A percentile compares a stretch with the other conserved stretches of the same genome.
phyloP scores from a whole-genome alignment of 1,139 yeast genomes.

The Kurtzmaniella quercitrusa region DNA sequence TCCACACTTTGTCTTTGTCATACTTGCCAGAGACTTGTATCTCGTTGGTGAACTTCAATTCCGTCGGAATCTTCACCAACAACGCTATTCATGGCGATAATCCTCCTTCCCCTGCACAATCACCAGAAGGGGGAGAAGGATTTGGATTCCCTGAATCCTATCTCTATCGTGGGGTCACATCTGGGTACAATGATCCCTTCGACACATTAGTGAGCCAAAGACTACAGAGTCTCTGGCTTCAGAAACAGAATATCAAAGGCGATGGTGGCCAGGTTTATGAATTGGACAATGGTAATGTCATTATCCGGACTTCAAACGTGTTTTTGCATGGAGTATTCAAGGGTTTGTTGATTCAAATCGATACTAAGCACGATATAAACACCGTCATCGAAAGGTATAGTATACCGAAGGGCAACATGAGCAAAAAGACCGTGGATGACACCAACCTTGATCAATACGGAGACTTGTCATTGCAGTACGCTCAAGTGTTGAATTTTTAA shows the following conservation, averaged over 20 bases:
- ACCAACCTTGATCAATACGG: conserved; percentile 30
- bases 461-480: conserved; percentile 44
- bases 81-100: conserved; percentile 34
- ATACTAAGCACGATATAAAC: conserved; percentile 22
- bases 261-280: conserved; percentile 70
- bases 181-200: conserved; percentile 47
- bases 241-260: conserved; percentile 69
- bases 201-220: conserved; percentile 50
- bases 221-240: conserved; percentile 67
- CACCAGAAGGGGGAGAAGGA: conserved; percentile 12
- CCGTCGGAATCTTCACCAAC: conserved; percentile 41
- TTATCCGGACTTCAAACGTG: conserved; percentile 63
- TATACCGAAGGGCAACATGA: conserved; percentile 38
- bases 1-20: conserved; percentile 56
- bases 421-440: conserved; percentile 29
- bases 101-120: too few relatives aligned
- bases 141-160: conserved; percentile 36
- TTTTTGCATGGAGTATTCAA: conserved; percentile 71
- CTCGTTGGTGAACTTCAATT: conserved; percentile 48
- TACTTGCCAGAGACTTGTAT: conserved; percentile 49
- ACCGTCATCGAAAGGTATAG: conserved; percentile 31
- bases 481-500: conserved; percentile 40
- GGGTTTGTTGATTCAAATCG: conserved; percentile 63
- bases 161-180: conserved; percentile 42
- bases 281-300: conserved; percentile 42